Percentiles rank a stretch among this genome's conserved stretches.
Evolutionary conservation across 2,329 filamentous ascomycete genomes (phyloP).

Genomic region (Coniella vitis): DNA sequence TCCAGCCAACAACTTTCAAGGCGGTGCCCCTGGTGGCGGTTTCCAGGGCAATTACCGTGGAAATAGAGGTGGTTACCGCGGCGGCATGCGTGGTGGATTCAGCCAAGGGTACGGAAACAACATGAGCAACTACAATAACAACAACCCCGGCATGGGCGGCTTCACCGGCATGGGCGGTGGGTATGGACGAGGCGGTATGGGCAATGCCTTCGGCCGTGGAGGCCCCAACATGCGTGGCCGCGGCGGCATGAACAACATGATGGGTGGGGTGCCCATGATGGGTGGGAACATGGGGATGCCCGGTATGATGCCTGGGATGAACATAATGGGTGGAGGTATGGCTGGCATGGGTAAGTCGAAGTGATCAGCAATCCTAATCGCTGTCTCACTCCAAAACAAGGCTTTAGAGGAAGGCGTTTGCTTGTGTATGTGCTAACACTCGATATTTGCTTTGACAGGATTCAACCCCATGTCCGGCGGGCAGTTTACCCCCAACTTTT

Average conservation of each 20-base stretch:
- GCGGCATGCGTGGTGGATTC: constrained; percentile 39
- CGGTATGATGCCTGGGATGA: constrained; percentile 35
- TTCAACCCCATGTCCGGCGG: constrained; percentile 60
- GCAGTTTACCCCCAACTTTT: constrained; percentile 70
- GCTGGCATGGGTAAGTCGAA: constrained; percentile 41
- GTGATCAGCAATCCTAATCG: constrained; percentile 1
- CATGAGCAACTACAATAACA: constrained; percentile 16
- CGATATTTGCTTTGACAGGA: constrained; percentile 31
- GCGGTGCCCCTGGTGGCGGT: constrained; percentile 34
- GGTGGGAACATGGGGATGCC: constrained; percentile 26
- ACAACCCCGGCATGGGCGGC: constrained; percentile 42
- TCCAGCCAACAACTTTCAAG: constrained; percentile 28
- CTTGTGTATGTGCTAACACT: not conserved
- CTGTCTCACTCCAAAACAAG: not conserved
- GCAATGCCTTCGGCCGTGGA: constrained; percentile 47
- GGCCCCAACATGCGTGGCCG: constrained; percentile 41
- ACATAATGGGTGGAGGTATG: constrained; percentile 47
- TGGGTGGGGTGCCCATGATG: constrained; percentile 41
- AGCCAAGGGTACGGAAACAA: constrained; percentile 37
- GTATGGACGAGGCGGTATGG: constrained; percentile 39
- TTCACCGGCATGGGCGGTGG: constrained; percentile 42
- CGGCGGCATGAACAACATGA: constrained; percentile 49
- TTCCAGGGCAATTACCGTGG: constrained; percentile 34
- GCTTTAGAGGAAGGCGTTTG: not conserved
- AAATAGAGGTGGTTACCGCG: constrained; percentile 45